Evolutionary conservation across 2,329 filamentous ascomycete species (phyloP), one percentile per base, ranked within the genome.

Genomic region (Teratosphaeria nubilosa): DNA sequence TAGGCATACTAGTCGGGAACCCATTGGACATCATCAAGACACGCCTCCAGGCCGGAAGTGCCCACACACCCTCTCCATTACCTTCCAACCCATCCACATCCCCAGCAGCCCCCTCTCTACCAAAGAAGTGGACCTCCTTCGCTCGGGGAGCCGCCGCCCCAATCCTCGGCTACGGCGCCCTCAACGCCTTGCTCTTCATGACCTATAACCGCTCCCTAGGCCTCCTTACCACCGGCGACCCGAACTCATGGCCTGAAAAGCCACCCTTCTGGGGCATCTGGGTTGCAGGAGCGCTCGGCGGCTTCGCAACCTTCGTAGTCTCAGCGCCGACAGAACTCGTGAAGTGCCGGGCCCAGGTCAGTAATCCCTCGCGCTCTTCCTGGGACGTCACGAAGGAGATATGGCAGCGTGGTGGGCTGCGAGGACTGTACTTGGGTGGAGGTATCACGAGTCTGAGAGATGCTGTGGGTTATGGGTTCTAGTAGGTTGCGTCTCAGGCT

Each of bases 391-490:
- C 69, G 11, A 61, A 58, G 32, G 66, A 70, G 45, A 56, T 73
- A 14, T 73, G 71, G 70, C 55, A 58, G 63, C 63, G 65, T 59
- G 75, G 66, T 54, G 71, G 86, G 0, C 58, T 90, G 3, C 78
- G 80, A 45, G 91, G 91, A 0, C 73, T 96, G 24, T 96, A 95
- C 70, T 81, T 85, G 61, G 92, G 91, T 22, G 92, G 92, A 22
- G 78, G 76, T 0, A 84, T 96, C 16, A 97, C 92, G 0, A 89
- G 87, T 56, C 70, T 92, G 48, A 81, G 92, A 54, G 92, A 97
- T 73, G 86, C 87, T 59, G 82, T 96, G 57, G 92, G 92, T n/a
- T 97, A 96, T 74, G 92, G 91, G 0, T 96, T 96, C 73, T 97
- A 96, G 81, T 84, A 77, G 67, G 80, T 68, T 56, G 51, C 53